Percentiles rank a stretch among this genome's conserved stretches.
Conservation (phyloP, 257 asterid species). For the Solanum sitiens region DNA sequence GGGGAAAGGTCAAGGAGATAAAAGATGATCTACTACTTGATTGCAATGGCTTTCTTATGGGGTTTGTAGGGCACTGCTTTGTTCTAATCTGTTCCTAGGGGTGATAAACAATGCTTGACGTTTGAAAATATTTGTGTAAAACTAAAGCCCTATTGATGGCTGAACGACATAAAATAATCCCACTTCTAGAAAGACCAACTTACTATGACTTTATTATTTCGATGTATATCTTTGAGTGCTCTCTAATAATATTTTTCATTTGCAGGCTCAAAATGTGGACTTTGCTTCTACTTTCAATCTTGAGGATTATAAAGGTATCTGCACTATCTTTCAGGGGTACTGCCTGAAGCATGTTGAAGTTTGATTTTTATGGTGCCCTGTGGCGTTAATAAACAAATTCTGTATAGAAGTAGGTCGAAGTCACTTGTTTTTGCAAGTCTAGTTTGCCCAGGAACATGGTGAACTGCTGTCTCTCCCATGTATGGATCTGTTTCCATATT, state of each 20-base stretch:
- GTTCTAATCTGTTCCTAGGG: background rate
- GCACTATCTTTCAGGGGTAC: background rate
- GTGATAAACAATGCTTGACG: background rate
- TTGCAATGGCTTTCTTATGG: background rate
- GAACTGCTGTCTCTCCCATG: background rate
- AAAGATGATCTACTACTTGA: background rate
- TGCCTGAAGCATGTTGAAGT: background rate
- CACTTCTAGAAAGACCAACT: background rate
- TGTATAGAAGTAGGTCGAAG: background rate
- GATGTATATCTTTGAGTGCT: background rate
- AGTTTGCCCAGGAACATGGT: background rate
- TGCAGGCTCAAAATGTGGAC: slow-evolving; percentile 76
- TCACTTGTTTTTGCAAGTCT: background rate
- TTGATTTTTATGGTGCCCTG: background rate
- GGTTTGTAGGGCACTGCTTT: background rate
- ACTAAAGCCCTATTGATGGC: background rate
- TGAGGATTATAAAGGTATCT: slow-evolving; percentile 90
- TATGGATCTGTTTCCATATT: background rate
- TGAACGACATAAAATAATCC: background rate
- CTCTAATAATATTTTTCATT: background rate
- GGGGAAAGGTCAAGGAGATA: background rate
- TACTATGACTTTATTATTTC: background rate
- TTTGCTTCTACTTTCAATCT: slow-evolving; percentile 81
- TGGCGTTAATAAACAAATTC: background rate
- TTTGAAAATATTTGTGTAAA: background rate